These are phyloP conservation scores for Gelatoporia subvermispora DNA, from an alignment of 768 basidiomycete genomes.

Conservation along the genomic window DNA sequence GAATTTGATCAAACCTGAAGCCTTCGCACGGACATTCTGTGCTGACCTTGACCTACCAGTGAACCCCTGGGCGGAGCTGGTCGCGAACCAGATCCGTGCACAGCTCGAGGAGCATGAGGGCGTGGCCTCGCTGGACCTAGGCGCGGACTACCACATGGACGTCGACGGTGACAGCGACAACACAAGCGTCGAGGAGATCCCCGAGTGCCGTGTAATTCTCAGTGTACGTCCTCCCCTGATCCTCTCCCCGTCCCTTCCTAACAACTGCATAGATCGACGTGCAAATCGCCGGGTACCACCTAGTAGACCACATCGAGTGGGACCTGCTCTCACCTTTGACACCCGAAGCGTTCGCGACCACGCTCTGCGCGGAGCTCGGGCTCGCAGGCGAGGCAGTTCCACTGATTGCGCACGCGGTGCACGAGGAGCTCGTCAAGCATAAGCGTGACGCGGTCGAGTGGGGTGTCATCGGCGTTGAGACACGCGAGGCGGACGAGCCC, in stretches of 20 bases:
- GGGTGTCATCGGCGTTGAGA: constrained; percentile 72
- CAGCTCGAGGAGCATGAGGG: constrained; percentile 90
- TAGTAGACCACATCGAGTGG: constrained; percentile 97
- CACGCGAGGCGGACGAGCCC: constrained; percentile 22
- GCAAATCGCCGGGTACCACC: constrained; percentile 87
- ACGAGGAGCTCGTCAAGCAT: constrained; percentile 93
- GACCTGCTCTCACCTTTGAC: constrained; percentile 91
- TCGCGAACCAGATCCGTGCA: constrained; percentile 82
- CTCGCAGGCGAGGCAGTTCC: constrained; percentile 84
- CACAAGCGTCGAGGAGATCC: constrained; percentile 48
- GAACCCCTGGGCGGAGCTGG: constrained; percentile 64
- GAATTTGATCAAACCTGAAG: constrained; percentile 75
- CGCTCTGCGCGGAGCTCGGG: constrained; percentile 82
- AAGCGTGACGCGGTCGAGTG: constrained; percentile 94
- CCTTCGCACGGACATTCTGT: constrained; percentile 85
- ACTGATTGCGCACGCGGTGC: constrained; percentile 87
- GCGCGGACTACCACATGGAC: constrained; percentile 43
- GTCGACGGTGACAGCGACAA: constrained; percentile 43
- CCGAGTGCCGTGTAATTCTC: constrained; percentile 78
- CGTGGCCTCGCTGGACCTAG: constrained; percentile 73
- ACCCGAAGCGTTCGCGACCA: constrained; percentile 77
- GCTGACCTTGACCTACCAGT: constrained; percentile 77
- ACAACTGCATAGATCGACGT: constrained; percentile 76
- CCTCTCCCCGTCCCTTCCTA: background rate
- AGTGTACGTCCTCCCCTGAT: constrained; percentile 46